Percentiles rank a stretch among this genome's conserved stretches.
Conservation (phyloP, 768 basidiomycete species). For the Calvatia gigantea region DNA sequence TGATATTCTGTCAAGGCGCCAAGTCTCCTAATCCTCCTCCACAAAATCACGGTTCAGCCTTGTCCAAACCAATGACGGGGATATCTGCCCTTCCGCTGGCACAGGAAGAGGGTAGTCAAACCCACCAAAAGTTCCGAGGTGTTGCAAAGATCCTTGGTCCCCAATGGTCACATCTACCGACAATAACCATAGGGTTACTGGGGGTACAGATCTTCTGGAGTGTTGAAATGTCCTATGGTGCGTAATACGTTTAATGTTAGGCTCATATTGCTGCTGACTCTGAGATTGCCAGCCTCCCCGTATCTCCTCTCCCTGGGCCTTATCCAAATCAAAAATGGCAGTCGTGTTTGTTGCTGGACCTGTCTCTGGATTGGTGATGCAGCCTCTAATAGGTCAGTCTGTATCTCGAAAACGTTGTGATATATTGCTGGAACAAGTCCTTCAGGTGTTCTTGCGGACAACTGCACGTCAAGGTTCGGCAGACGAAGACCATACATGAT, state of each 20-base stretch:
- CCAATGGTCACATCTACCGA: slow-evolving; percentile 59
- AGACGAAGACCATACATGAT: slow-evolving; percentile 86
- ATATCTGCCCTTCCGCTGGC: slow-evolving; percentile 44
- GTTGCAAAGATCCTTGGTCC: slow-evolving; percentile 65
- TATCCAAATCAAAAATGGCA: slow-evolving; percentile 84
- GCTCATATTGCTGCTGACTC: background rate
- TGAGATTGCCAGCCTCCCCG: slow-evolving; percentile 53
- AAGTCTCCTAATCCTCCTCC: background rate
- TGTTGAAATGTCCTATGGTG: slow-evolving; percentile 91
- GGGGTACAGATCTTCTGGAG: slow-evolving; percentile 93
- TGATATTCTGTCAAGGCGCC: background rate
- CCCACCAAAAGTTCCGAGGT: slow-evolving; percentile 41
- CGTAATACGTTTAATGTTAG: slow-evolving; percentile 16
- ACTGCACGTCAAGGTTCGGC: slow-evolving; percentile 79
- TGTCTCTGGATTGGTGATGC: slow-evolving; percentile 84
- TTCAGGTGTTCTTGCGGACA: slow-evolving; percentile 72
- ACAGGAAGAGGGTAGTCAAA: slow-evolving; percentile 35
- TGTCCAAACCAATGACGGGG: slow-evolving; percentile 41
- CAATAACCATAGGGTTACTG: slow-evolving; percentile 72
- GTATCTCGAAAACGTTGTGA: background rate
- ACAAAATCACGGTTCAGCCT: background rate
- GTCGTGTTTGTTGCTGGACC: slow-evolving; percentile 93
- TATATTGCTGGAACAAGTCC: slow-evolving; percentile 23
- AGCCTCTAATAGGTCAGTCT: slow-evolving; percentile 75
- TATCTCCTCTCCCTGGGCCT: slow-evolving; percentile 86